A percentile compares a stretch with the other conserved stretches of the same genome.
Conservation (phyloP, 2,329 filamentous ascomycete genomes). For the Venturia carpophila region DNA sequence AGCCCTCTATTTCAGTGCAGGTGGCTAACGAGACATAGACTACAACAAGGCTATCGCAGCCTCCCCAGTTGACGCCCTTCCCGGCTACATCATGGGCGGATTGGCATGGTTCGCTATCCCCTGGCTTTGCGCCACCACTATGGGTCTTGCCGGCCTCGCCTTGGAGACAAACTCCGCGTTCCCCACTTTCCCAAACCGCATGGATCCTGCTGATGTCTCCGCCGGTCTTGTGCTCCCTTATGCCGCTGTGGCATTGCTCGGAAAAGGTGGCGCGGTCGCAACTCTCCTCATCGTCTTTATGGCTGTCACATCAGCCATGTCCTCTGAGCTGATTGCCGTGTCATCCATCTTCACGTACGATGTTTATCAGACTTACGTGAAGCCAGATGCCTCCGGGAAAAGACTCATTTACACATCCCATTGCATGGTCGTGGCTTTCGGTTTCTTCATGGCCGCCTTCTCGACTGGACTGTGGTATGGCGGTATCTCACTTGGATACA, state of each 20-base stretch:
- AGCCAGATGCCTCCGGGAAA: conserved; percentile 30
- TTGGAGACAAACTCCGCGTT: conserved; percentile 37
- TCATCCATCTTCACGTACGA: conserved; percentile 36
- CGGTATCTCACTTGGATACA: conserved; percentile 36
- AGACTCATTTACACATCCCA: conserved; percentile 36
- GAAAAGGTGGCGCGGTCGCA: conserved; percentile 26
- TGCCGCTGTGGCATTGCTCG: conserved; percentile 27
- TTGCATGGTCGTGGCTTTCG: conserved; percentile 30
- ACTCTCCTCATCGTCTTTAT: conserved; percentile 28
- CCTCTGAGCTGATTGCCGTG: conserved; percentile 36
- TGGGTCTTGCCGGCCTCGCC: conserved; percentile 40
- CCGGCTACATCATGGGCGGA: conserved; percentile 24
- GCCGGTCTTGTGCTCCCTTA: conserved; percentile 28
- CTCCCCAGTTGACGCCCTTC: conserved; percentile 27
- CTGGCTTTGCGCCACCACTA: conserved; percentile 39
- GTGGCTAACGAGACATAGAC: conserved; percentile 17
- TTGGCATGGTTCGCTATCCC: conserved; percentile 25
- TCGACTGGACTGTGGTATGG: conserved; percentile 21
- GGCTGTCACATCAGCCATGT: conserved; percentile 29
- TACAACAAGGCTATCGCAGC: conserved; percentile 26
- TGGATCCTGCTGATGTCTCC: conserved; percentile 24
- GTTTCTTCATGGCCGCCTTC: conserved; percentile 15
- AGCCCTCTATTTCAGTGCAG: conserved; percentile 23
- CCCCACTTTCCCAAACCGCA: conserved; percentile 32
- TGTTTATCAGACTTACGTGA: conserved; percentile 37